phyloP scores from a whole-genome alignment of 108 stramenopile species.

The Cylindrotheca fusiformis region DNA sequence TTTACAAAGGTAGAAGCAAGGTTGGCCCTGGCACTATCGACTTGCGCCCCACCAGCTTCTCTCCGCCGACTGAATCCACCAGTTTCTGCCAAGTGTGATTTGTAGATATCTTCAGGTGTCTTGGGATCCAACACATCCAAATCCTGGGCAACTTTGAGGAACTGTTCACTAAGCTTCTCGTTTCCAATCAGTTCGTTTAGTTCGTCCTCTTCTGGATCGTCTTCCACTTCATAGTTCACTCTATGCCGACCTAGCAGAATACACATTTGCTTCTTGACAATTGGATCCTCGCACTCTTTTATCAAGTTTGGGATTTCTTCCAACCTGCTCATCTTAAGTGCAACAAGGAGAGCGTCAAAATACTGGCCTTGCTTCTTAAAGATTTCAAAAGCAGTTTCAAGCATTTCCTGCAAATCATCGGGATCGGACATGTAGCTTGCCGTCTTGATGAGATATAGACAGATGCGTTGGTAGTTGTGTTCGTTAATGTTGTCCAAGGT shows the following conservation, averaged over 20 bases:
- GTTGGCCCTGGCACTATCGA: constrained; percentile 98
- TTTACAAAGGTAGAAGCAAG: constrained; percentile 98
- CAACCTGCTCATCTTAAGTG: constrained; percentile 72
- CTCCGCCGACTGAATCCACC: constrained; percentile 86
- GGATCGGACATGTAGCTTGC: constrained; percentile 94
- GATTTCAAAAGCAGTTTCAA: constrained; percentile 87
- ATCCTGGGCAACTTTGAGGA: constrained; percentile 85
- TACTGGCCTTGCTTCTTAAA: constrained; percentile 83
- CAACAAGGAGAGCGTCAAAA: constrained; percentile 92
- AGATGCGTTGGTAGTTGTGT: constrained; percentile 91
- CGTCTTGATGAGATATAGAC: constrained; percentile 96
- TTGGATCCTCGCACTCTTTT: constrained; percentile 67
- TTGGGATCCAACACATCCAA: constrained; percentile 96
- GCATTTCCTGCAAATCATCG: constrained; percentile 90
- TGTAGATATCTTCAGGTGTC: constrained; percentile 99
- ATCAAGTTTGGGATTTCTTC: constrained; percentile 74
- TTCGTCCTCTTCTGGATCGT: constrained; percentile 82
- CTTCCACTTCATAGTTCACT: constrained; percentile 80
- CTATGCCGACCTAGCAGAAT: constrained; percentile 85
- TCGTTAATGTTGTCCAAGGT: constrained; percentile 85
- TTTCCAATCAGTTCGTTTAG: constrained; percentile 95
- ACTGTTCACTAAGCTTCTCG: constrained; percentile 86
- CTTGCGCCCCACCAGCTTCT: constrained; percentile 75
- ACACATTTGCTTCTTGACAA: constrained; percentile 91
- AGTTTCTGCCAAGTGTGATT: constrained; percentile 96